phyloP scores from a whole-genome alignment of 768 basidiomycete genomes.

The Peribolospora kevripleyi region DNA sequence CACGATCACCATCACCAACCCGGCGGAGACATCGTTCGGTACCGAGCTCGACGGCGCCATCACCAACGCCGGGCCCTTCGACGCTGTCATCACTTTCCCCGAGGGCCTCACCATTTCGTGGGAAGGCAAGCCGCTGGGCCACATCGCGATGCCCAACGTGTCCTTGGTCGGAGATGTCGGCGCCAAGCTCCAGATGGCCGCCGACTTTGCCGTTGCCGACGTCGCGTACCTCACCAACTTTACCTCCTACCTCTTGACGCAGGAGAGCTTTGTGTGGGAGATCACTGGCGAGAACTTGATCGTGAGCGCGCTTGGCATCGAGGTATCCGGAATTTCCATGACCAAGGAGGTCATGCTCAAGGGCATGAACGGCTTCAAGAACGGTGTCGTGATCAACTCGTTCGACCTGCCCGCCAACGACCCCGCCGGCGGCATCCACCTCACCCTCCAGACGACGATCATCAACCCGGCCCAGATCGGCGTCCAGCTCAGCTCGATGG shows the following conservation, averaged over 20 bases:
- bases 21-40: constrained; percentile 36
- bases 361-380: constrained; percentile 44
- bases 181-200: constrained; percentile 31
- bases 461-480: constrained; percentile 57
- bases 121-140: constrained; percentile 34
- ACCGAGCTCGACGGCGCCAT: constrained; percentile 35
- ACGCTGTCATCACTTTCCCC: constrained; percentile 42
- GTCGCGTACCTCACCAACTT: constrained; percentile 36
- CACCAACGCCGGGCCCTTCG: constrained; percentile 47
- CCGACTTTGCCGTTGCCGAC: constrained; percentile 35
- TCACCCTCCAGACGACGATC: constrained; percentile 37
- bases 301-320: constrained; percentile 33
- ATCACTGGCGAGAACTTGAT: constrained; percentile 41
- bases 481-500: constrained; percentile 35
- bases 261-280: constrained; percentile 43
- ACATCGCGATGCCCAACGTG: constrained; percentile 36
- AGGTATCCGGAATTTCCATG: constrained; percentile 26
- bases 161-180: constrained; percentile 29
- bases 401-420: constrained; percentile 50
- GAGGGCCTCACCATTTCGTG: constrained; percentile 38
- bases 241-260: constrained; percentile 31
- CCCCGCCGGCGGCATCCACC: constrained; percentile 42
- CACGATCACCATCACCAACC: constrained; percentile 36
- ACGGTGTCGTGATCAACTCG: constrained; percentile 36
- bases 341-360: constrained; percentile 38